Percentiles rank a stretch among this genome's conserved stretches.
These are phyloP conservation scores for Plasmodium inui DNA, from an alignment of 169 alveolate genomes.

Conservation along the genomic window DNA sequence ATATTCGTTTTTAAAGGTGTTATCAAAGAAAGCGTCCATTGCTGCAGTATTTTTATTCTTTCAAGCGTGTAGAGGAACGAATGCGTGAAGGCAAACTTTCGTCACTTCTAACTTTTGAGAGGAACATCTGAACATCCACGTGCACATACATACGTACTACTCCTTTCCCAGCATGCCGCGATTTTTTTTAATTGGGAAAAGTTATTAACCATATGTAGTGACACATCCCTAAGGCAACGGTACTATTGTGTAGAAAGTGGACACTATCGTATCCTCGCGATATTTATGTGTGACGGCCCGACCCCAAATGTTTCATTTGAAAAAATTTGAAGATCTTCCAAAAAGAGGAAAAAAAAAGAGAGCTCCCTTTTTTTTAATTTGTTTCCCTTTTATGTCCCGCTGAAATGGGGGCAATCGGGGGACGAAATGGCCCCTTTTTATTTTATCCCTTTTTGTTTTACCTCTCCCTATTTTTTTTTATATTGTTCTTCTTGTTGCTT, in stretches of 20 bases:
- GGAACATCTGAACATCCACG: background rate
- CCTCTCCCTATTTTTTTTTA: background rate
- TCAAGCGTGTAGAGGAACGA: background rate
- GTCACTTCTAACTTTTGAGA: background rate
- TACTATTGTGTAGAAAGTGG: background rate
- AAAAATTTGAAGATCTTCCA: background rate
- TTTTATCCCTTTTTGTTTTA: background rate
- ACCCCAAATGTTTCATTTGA: background rate
- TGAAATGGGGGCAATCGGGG: background rate
- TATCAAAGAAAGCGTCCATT: background rate
- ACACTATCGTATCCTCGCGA: background rate
- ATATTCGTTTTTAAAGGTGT: background rate
- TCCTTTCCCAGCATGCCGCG: background rate
- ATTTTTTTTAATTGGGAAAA: background rate
- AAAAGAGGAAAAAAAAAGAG: background rate
- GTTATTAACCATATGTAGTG: background rate
- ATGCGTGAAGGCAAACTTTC: background rate
- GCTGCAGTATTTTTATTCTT: background rate
- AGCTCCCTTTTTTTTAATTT: background rate
- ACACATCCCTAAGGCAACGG: background rate
- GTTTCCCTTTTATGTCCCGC: background rate
- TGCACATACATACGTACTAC: background rate
- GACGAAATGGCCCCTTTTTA: background rate
- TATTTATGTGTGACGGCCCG: background rate
- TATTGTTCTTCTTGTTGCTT: background rate